Evolutionary conservation across 2,329 filamentous ascomycete genomes (phyloP).

Genomic region (Pyrenochaeta sp.): DNA sequence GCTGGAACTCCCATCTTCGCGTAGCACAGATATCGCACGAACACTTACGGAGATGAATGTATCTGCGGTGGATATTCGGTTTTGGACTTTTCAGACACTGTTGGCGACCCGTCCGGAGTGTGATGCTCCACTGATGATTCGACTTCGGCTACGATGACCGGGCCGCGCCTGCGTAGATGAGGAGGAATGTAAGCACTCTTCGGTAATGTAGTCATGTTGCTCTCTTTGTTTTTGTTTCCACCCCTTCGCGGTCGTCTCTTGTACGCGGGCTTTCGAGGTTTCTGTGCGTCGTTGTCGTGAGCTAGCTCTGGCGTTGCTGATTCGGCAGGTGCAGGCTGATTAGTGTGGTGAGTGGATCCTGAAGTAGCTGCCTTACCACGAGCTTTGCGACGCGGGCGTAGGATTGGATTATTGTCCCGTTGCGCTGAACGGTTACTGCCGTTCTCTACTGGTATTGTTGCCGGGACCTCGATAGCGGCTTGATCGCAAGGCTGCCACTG

Average conservation of each 20-base stretch:
- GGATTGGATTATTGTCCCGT: conserved; percentile 6
- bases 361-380: conserved; percentile 9
- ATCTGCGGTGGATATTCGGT: background rate
- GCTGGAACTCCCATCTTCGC: too few relatives aligned
- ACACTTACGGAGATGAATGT: conserved; percentile 20
- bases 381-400: background rate
- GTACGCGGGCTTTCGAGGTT: background rate
- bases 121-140: conserved; percentile 7
- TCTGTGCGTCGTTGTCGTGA: background rate
- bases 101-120: conserved; percentile 4
- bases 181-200: conserved; percentile 30
- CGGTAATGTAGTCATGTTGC: conserved; percentile 11
- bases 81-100: conserved; percentile 16
- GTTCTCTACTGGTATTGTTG: background rate
- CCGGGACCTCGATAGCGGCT: background rate
- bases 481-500: conserved; percentile 10
- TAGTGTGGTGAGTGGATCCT: background rate
- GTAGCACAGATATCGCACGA: background rate
- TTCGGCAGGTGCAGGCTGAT: conserved; percentile 4
- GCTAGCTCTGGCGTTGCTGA: background rate
- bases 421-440: conserved; percentile 5
- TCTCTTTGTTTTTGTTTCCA: conserved; percentile 1
- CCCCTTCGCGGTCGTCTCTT: conserved; percentile 1
- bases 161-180: conserved; percentile 29
- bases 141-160: conserved; percentile 4